Conservation (phyloP, 768 basidiomycete genomes). For the Daedalea quercina region DNA sequence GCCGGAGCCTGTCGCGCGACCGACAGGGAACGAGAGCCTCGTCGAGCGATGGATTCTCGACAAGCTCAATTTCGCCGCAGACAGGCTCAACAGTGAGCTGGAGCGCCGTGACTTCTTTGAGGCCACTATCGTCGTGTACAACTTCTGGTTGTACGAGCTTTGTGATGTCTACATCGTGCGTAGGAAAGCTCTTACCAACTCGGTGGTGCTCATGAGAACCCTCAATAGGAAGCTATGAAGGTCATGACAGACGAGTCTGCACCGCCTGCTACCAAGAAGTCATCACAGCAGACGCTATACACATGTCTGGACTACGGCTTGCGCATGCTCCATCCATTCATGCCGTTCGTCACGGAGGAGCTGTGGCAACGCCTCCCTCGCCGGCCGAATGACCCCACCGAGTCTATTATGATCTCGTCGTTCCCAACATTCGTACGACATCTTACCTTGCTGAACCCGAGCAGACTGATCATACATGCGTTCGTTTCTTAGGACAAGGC, state of each 20-base stretch:
- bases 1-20: conserved; percentile 67
- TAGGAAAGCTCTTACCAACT: too few relatives aligned
- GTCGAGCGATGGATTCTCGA: conserved; percentile 95
- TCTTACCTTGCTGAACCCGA: not conserved
- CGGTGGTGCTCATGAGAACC: not conserved
- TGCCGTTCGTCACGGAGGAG: conserved; percentile 99
- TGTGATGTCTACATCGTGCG: conserved; percentile 95
- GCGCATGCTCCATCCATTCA: conserved; percentile 91
- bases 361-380: conserved; percentile 95
- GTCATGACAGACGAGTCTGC: conserved; percentile 86
- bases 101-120: conserved; percentile 87
- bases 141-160: conserved; percentile 98
- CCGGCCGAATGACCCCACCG: conserved; percentile 71
- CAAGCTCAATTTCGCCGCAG: conserved; percentile 79
- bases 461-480: not conserved
- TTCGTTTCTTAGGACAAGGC: conserved; percentile 39
- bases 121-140: conserved; percentile 78
- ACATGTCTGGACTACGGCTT: conserved; percentile 90
- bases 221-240: conserved; percentile 90
- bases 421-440: conserved; percentile 72
- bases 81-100: conserved; percentile 69
- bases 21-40: conserved; percentile 82
- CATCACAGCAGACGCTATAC: conserved; percentile 94
- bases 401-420: conserved; percentile 84
- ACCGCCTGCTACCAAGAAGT: conserved; percentile 53